Evolutionary conservation across 768 basidiomycete species (phyloP).

Genomic region (Lentinula detonsa): DNA sequence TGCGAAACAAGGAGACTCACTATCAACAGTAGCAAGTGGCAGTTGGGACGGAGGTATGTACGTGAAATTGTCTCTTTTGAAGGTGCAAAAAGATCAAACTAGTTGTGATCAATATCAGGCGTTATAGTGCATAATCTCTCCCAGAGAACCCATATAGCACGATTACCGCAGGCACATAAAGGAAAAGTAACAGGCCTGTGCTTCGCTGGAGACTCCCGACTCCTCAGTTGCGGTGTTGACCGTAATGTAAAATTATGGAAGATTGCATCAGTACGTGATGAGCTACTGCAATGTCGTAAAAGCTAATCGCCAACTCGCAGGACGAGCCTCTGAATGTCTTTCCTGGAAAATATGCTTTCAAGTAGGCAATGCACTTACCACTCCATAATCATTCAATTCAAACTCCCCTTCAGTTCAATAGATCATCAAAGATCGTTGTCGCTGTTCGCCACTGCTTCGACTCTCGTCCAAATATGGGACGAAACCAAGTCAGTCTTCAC

Average conservation of each 20-base stretch:
- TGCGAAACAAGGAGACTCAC: conserved; percentile 61
- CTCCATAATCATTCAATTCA: neutral
- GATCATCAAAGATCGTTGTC: conserved; percentile 88
- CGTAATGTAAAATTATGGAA: conserved; percentile 82
- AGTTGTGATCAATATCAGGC: conserved; percentile 34
- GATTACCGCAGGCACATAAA: conserved; percentile 69
- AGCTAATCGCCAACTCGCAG: conserved; percentile 10
- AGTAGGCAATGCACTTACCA: conserved; percentile 43
- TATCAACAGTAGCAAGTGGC: conserved; percentile 81
- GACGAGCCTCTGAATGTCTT: conserved; percentile 70
- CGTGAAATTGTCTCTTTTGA: neutral
- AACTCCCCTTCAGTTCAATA: conserved; percentile 55
- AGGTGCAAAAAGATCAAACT: neutral
- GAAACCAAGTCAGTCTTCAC: conserved; percentile 72
- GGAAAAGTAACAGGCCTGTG: conserved; percentile 81
- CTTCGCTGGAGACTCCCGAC: conserved; percentile 56
- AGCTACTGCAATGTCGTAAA: neutral
- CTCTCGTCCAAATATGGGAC: conserved; percentile 95
- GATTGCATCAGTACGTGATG: conserved; percentile 27
- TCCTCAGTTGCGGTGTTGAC: conserved; percentile 81
- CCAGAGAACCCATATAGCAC: conserved; percentile 44
- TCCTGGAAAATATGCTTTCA: conserved; percentile 84
- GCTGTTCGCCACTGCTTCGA: conserved; percentile 93
- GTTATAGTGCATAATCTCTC: conserved; percentile 82
- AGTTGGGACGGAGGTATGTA: conserved; percentile 92